Evolutionary conservation across 2,329 filamentous ascomycete species (phyloP).

Genomic region (Acarospora socialis): DNA sequence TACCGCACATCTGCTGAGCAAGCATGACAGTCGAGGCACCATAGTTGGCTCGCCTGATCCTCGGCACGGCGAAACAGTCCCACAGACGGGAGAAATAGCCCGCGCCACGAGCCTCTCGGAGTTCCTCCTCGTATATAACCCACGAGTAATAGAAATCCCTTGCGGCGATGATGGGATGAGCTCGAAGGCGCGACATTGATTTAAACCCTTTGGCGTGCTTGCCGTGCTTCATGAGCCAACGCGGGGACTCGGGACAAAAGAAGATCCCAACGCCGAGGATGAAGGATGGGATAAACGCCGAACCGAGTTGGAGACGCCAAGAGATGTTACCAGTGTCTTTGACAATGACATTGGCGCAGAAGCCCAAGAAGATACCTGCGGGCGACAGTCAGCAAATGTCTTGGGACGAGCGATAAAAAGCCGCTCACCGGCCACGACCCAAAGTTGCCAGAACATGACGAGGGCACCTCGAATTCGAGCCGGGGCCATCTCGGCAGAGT

Average conservation of each 20-base stretch:
- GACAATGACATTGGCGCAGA: slow-evolving; percentile 22
- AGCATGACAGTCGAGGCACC: slow-evolving; percentile 21
- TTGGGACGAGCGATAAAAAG: slow-evolving; percentile 5
- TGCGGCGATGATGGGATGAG: slow-evolving; percentile 18
- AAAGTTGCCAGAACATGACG: slow-evolving; percentile 27
- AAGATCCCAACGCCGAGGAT: slow-evolving; percentile 21
- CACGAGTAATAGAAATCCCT: slow-evolving; percentile 26
- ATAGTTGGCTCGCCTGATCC: slow-evolving; percentile 30
- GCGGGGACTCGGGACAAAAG: slow-evolving; percentile 16
- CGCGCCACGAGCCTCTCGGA: slow-evolving; percentile 22
- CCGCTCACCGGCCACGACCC: slow-evolving; percentile 13
- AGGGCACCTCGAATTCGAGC: slow-evolving; percentile 27
- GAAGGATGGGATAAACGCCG: slow-evolving; percentile 25
- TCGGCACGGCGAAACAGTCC: slow-evolving; percentile 36
- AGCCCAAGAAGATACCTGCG: slow-evolving; percentile 13
- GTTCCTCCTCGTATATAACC: slow-evolving; percentile 28
- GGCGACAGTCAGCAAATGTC: neutral
- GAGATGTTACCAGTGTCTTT: slow-evolving; percentile 18
- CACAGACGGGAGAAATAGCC: slow-evolving; percentile 29
- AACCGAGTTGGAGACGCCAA: slow-evolving; percentile 25
- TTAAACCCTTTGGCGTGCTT: slow-evolving; percentile 17
- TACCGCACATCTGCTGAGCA: slow-evolving; percentile 22
- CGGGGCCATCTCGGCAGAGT: slow-evolving; percentile 25
- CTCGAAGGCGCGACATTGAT: slow-evolving; percentile 18
- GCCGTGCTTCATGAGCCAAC: slow-evolving; percentile 22